A percentile compares a stretch with the other conserved stretches of the same genome.
Evolutionary conservation across 2,329 filamentous ascomycete genomes (phyloP).

Genomic region (Allantophomopsis cytisporea): DNA sequence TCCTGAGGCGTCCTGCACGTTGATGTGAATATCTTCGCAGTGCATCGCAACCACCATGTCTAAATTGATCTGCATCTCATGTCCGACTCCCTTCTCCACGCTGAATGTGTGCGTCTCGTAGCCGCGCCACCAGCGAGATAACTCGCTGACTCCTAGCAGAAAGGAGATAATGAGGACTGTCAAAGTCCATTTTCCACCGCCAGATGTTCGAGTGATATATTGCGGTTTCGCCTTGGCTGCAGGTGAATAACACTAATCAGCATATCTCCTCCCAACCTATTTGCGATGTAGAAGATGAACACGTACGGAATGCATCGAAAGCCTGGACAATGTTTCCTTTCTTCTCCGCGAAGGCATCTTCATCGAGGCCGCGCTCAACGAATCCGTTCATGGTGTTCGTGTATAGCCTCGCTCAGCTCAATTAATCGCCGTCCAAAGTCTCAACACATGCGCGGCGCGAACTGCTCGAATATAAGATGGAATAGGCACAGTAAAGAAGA

Average conservation of each 20-base stretch:
- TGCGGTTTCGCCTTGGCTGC: conserved; percentile 90
- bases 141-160: conserved; percentile 65
- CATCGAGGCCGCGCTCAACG: conserved; percentile 55
- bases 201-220: conserved; percentile 72
- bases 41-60: conserved; percentile 86
- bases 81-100: conserved; percentile 83
- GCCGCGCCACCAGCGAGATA: conserved; percentile 72
- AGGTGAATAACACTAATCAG: too few relatives aligned
- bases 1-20: conserved; percentile 90
- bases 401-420: conserved; percentile 1
- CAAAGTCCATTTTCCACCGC: conserved; percentile 89
- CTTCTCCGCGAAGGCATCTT: conserved; percentile 69
- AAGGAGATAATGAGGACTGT: conserved; percentile 63
- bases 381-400: conserved; percentile 55
- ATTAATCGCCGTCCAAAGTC: conserved; percentile 1
- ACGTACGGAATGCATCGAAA: conserved; percentile 94
- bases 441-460: background rate
- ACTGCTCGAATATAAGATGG: background rate
- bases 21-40: conserved; percentile 81
- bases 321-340: conserved; percentile 59
- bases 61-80: conserved; percentile 84
- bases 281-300: conserved; percentile 1
- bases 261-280: background rate
- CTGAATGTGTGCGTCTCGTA: conserved; percentile 79
- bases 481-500: background rate